These are phyloP conservation scores for Schoenoplectus tabernaemontani DNA, from an alignment of 202 grass and related monocot species.

Conservation along the genomic window DNA sequence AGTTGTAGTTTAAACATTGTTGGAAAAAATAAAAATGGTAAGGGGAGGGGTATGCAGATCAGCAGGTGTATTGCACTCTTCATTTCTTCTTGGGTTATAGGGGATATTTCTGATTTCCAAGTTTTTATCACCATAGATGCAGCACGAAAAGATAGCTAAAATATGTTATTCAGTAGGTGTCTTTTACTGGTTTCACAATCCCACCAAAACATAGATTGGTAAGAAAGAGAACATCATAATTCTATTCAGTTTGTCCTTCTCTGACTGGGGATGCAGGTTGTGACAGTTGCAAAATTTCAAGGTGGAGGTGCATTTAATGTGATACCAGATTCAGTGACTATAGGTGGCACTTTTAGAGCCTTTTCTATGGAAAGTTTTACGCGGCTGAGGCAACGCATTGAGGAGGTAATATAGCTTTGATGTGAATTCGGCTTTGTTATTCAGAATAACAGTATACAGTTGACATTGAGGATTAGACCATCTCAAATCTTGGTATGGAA, in stretches of 20 bases:
- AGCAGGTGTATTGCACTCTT: background rate
- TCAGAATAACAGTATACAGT: background rate
- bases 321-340: constrained; percentile 85
- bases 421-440: background rate
- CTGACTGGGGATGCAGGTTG: constrained; percentile 35
- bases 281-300: constrained; percentile 88
- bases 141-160: background rate
- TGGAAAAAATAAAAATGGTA: background rate
- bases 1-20: background rate
- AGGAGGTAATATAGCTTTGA: constrained; percentile 49
- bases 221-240: background rate
- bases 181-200: background rate
- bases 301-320: constrained; percentile 89
- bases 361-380: constrained; percentile 68
- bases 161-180: background rate
- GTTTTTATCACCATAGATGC: background rate
- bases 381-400: constrained; percentile 68
- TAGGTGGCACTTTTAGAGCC: constrained; percentile 82
- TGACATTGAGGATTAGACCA: background rate
- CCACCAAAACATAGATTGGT: background rate
- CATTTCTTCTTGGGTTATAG: background rate
- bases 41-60: background rate
- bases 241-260: background rate
- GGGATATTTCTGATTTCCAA: background rate
- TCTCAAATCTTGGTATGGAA: background rate